Conservation (phyloP, 2,329 filamentous ascomycete genomes). For the Cordyceps militaris region DNA sequence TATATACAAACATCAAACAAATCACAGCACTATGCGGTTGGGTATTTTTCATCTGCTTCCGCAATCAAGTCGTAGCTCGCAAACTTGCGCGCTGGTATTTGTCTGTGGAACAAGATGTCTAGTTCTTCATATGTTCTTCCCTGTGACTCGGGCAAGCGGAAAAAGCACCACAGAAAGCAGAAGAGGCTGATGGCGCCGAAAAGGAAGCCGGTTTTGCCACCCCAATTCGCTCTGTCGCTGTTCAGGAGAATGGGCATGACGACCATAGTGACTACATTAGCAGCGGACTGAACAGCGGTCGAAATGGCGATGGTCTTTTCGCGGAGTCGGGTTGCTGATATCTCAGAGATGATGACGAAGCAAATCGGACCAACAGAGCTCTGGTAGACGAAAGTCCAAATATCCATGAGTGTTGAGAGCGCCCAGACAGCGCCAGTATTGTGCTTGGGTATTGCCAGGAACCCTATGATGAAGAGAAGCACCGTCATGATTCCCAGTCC, state of each 20-base stretch:
- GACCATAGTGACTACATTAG: slow-evolving; percentile 17
- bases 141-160: slow-evolving; percentile 21
- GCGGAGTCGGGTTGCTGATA: slow-evolving; percentile 29
- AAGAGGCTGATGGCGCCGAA: slow-evolving; percentile 16
- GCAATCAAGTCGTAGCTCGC: slow-evolving; percentile 10
- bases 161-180: slow-evolving; percentile 17
- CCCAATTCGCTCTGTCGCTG: slow-evolving; percentile 18
- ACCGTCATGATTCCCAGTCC: slow-evolving; percentile 22
- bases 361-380: slow-evolving; percentile 36
- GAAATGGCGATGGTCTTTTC: slow-evolving; percentile 26
- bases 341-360: slow-evolving; percentile 35
- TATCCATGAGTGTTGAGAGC: slow-evolving; percentile 31
- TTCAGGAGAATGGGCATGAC: slow-evolving; percentile 20
- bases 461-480: slow-evolving; percentile 35
- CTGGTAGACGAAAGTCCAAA: slow-evolving; percentile 36
- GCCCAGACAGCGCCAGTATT: slow-evolving; percentile 28
- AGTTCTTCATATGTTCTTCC: slow-evolving; percentile 21
- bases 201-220: slow-evolving; percentile 20
- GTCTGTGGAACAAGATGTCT: slow-evolving; percentile 17
- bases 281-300: slow-evolving; percentile 21
- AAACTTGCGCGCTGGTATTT: slow-evolving; percentile 17
- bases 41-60: slow-evolving; percentile 5
- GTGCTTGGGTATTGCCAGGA: slow-evolving; percentile 28
- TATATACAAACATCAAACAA: background rate
- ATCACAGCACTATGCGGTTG: background rate